A percentile compares a stretch with the other conserved stretches of the same genome.
These are phyloP conservation scores for Kwoniella mangroviensis DNA, from an alignment of 768 basidiomycete species.

Conservation along the genomic window DNA sequence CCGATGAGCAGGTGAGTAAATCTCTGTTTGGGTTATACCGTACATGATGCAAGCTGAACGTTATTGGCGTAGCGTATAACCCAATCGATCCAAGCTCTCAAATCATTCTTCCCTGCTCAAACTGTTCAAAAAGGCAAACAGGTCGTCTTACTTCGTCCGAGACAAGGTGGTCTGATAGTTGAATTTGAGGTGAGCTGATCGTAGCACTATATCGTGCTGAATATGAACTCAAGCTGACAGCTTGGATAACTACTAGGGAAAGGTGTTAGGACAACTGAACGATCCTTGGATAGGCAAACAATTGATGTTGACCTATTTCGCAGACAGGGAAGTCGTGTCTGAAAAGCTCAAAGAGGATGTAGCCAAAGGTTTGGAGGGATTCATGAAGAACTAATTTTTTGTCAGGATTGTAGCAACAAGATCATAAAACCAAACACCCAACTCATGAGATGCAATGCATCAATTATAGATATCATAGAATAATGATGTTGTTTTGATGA, in stretches of 20 bases:
- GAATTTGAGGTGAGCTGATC: conserved; percentile 49
- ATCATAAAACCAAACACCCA: too few species aligned
- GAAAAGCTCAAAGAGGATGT: conserved; percentile 55
- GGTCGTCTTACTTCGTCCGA: conserved; percentile 50
- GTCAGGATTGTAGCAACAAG: too few species aligned
- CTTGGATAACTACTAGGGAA: conserved; percentile 27
- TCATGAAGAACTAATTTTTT: conserved; percentile 5
- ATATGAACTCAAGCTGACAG: too few species aligned
- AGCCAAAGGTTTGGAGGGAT: conserved; percentile 39
- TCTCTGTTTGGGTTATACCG: background rate
- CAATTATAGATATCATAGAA: conserved; percentile 4
- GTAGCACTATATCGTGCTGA: background rate
- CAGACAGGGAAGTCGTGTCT: conserved; percentile 53
- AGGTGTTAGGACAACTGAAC: conserved; percentile 51
- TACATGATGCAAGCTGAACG: background rate
- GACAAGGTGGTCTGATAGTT: conserved; percentile 48
- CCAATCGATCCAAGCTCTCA: conserved; percentile 53
- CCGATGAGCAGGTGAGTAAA: conserved; percentile 50
- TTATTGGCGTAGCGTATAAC: conserved; percentile 38
- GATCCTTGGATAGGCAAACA: conserved; percentile 53
- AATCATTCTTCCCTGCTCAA: conserved; percentile 56
- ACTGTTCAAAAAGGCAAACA: conserved; percentile 54
- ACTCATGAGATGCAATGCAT: conserved; percentile 20
- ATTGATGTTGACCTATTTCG: conserved; percentile 59
- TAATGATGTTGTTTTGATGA: background rate